Evolutionary conservation across 164 flowering plant species (phyloP), one percentile per base, ranked within the genome.

Genomic region (Liriodendron chinense): DNA sequence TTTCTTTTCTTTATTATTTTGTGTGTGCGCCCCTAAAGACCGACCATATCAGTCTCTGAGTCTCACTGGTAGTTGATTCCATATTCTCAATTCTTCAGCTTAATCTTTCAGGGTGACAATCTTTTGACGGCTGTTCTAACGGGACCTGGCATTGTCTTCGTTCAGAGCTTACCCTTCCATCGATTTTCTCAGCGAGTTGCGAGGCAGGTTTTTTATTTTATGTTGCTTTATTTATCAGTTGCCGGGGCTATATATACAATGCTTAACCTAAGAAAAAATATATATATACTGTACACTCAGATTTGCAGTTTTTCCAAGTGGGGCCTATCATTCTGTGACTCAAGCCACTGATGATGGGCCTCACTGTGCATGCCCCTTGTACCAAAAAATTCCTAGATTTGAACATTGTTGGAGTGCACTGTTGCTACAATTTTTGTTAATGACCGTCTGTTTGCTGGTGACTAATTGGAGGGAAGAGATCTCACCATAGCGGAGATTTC

Each of bases 131-230:
- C 93, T 7, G 78, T 82, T 62, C 76, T 94, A 75, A 94, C 92
- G 3, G 98, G 98, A 68, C 98, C 98, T 47, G 98, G 98, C 56
- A 91, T 94, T 7, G 97, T 91, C 69, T 92, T 94, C 76, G 83
- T 94, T 69, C 98, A 94, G 82, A 94, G 98, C 80, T 83, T 94
- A 79, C 97, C 98, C 25, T 92, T 94, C 79, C 89, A 85, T 47
- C 84, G 93, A 47, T 80, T 94, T 74, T 94, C 97, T 68, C 97
- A 89, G 76, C 91, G 95, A 13, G 83, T 94, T 74, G 97, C 98
- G 53, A 84, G 96, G 97, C 86, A 85, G 75, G 9, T 43, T 2
- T 67, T 67, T 65, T 24, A 10, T 22, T 67, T 65, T 24, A 10
- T 22, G 20, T 63, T 9, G 49, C 7, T 43, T 12, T 12, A 12